Conservation (phyloP, 352 stramenopile genomes). For the Pythium rishiriense region DNA sequence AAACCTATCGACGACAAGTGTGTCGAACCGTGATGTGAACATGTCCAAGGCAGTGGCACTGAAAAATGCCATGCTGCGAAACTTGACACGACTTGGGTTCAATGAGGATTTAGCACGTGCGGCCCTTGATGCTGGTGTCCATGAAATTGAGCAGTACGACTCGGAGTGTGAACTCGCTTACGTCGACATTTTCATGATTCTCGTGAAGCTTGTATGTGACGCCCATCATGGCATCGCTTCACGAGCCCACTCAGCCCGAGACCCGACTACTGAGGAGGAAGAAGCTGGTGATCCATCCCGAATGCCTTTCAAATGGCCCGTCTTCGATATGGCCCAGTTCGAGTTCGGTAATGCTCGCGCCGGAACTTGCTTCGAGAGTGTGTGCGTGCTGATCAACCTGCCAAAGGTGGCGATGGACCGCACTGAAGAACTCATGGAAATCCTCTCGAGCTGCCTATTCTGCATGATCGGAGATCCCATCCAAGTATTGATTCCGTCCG, state of each 20-base stretch:
- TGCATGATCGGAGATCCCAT: slow-evolving; percentile 80
- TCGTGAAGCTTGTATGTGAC: slow-evolving; percentile 76
- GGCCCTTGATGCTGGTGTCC: slow-evolving; percentile 57
- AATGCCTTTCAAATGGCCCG: slow-evolving; percentile 68
- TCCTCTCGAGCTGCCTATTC: slow-evolving; percentile 77
- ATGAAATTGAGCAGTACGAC: slow-evolving; percentile 71
- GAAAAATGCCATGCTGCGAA: slow-evolving; percentile 51
- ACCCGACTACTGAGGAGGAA: background rate
- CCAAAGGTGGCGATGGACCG: slow-evolving; percentile 75
- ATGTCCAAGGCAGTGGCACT: slow-evolving; percentile 60
- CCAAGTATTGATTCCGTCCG: slow-evolving; percentile 78
- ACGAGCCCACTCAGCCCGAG: background rate
- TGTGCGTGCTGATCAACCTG: slow-evolving; percentile 83
- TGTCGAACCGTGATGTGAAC: slow-evolving; percentile 66
- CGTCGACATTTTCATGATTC: slow-evolving; percentile 77
- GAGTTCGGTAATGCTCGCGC: slow-evolving; percentile 79
- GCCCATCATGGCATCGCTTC: slow-evolving; percentile 37
- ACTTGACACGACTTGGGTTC: slow-evolving; percentile 55
- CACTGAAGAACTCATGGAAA: slow-evolving; percentile 72
- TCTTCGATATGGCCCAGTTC: slow-evolving; percentile 90
- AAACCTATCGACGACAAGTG: background rate
- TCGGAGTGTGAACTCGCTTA: slow-evolving; percentile 74
- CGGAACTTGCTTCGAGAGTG: slow-evolving; percentile 80
- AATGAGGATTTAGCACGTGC: slow-evolving; percentile 37
- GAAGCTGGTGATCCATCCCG: slow-evolving; percentile 5